Evolutionary conservation across 495 filamentous ascomycete species (phyloP), one percentile per base, ranked within the genome.

Genomic region (Trichoderma reesei): DNA sequence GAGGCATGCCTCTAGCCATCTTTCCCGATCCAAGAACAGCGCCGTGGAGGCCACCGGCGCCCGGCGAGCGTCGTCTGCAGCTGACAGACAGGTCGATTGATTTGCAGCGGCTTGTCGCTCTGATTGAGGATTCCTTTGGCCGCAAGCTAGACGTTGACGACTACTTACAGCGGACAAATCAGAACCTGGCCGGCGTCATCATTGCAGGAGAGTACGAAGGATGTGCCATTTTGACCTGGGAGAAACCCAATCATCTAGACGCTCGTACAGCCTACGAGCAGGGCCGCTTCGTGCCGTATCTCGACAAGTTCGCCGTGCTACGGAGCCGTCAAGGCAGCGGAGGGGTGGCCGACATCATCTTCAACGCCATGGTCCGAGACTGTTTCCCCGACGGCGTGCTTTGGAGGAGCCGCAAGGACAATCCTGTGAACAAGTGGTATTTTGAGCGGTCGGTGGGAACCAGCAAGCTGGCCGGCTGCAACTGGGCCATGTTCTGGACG

Each of bases 401-500:
- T 71, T 95, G 90, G 90, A 79, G 90, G 61, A 91, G 88, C 68
- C 78, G 90, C 62, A 87, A 85, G 72, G 80, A 89, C 69, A 95
- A 95, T 69, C 88, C 88, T 10, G 90, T 94, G 1, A 95, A 95
- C 65, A 95, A 93, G 70, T 95, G 90, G 90, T 95, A 98, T 72
- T 97, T 96, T 72, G 93, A 98, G 73, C 82, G 93, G 46, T 89
- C 89, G 8, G 80, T 82, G 63, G 93, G 93, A 0, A 90, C 85
- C 36, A 88, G 87, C 78, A 94, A 94, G 74, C 73, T 98, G 39
- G 80, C 83, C 1, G 85, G 81, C 31, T 88, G 80, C 67, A 87
- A 86, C 65, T 98, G 93, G 93, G 89, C 93, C 4, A 96, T 96
- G 92, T 97, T 98, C 64, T 98, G 93, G 93, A 98, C 93, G 1